Conservation (phyloP, 768 basidiomycete genomes). For the Russula sp. region DNA sequence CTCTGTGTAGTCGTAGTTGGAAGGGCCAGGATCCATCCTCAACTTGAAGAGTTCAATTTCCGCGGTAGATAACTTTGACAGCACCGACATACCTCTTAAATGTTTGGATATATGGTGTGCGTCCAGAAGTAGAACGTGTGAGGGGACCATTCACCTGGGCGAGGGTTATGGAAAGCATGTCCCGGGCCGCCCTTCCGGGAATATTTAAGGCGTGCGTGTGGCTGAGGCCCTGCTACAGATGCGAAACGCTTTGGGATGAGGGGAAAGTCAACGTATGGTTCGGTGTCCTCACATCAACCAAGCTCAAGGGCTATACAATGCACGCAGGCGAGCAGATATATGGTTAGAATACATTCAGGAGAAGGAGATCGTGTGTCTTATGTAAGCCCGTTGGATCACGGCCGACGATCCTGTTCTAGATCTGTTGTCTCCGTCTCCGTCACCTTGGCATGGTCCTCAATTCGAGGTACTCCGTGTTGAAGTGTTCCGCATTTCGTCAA, state of each 20-base stretch:
- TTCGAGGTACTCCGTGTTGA: background rate
- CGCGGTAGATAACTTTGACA: background rate
- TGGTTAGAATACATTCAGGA: background rate
- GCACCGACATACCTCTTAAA: background rate
- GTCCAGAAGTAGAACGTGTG: slow-evolving; percentile 6
- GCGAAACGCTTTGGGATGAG: too few species aligned
- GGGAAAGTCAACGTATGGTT: too few species aligned
- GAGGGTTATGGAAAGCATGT: slow-evolving; percentile 1
- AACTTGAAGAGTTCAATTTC: background rate
- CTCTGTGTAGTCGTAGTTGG: slow-evolving; percentile 72
- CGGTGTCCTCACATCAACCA: too few species aligned
- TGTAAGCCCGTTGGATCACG: background rate
- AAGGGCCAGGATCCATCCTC: slow-evolving; percentile 25
- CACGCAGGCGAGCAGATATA: background rate
- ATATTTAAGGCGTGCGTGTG: too few species aligned
- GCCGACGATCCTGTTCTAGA: background rate
- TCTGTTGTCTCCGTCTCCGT: background rate
- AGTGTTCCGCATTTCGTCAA: background rate
- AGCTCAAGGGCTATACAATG: background rate
- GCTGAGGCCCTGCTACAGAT: too few species aligned
- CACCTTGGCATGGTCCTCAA: background rate
- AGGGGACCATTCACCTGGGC: slow-evolving; percentile 5
- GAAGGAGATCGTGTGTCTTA: background rate
- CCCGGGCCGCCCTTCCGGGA: slow-evolving; percentile 20
- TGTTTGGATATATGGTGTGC: background rate